These are phyloP conservation scores for Ophiostoma montium DNA, from an alignment of 2,329 filamentous ascomycete genomes.

Conservation along the genomic window DNA sequence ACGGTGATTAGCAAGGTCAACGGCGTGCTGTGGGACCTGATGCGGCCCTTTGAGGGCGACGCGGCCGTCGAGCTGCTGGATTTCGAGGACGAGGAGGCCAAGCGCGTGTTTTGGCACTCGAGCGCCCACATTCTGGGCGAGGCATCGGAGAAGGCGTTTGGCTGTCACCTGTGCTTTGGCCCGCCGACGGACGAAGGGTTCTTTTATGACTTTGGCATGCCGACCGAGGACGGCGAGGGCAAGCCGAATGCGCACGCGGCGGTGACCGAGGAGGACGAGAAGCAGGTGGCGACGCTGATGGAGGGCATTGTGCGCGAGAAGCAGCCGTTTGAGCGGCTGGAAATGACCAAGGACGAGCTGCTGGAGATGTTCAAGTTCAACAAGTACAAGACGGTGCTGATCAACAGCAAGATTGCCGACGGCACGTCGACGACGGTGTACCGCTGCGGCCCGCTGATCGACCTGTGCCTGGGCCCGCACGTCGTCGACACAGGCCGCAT, in stretches of 20 bases:
- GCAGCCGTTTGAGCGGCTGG: slow-evolving; percentile 83
- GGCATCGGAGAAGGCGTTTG: slow-evolving; percentile 78
- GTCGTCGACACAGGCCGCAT: slow-evolving; percentile 87
- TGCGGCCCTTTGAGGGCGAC: slow-evolving; percentile 75
- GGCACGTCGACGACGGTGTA: slow-evolving; percentile 90
- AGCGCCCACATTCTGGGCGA: slow-evolving; percentile 94
- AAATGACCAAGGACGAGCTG: slow-evolving; percentile 78
- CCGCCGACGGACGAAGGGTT: slow-evolving; percentile 85
- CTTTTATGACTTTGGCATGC: slow-evolving; percentile 91
- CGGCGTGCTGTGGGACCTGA: slow-evolving; percentile 80
- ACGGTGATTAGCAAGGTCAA: slow-evolving; percentile 79
- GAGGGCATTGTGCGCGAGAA: slow-evolving; percentile 87
- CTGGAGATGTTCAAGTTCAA: slow-evolving; percentile 96
- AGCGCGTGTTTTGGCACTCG: slow-evolving; percentile 96
- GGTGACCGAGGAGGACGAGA: slow-evolving; percentile 67
- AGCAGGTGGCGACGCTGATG: slow-evolving; percentile 68
- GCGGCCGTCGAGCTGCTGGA: slow-evolving; percentile 74
- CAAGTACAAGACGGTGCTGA: slow-evolving; percentile 97
- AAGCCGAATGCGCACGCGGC: slow-evolving; percentile 21
- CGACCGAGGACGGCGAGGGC: slow-evolving; percentile 37
- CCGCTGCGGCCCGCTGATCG: slow-evolving; percentile 82
- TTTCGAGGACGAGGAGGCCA: slow-evolving; percentile 61
- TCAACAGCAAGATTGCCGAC: slow-evolving; percentile 80
- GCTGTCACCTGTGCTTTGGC: slow-evolving; percentile 85
- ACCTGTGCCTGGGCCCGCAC: slow-evolving; percentile 89